Conservation (phyloP, 208 protist genomes). For the Blastocrithidia nonstop region DNA sequence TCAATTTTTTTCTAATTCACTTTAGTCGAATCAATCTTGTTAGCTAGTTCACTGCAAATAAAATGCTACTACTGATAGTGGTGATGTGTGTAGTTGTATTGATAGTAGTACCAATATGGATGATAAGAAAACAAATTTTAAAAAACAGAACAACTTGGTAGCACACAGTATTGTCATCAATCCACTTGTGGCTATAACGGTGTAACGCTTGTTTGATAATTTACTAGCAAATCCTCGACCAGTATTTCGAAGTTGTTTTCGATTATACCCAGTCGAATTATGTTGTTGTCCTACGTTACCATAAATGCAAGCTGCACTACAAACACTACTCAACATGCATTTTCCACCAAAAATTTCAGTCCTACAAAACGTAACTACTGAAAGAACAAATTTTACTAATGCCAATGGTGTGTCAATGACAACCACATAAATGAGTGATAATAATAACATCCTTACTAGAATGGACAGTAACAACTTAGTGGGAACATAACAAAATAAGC, state of each 20-base stretch:
- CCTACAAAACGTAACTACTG: not conserved
- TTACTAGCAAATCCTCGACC: constrained; percentile 31
- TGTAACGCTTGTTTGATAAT: constrained; percentile 61
- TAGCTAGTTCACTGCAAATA: too few relatives aligned
- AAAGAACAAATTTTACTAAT: too few relatives aligned
- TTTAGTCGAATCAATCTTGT: too few relatives aligned
- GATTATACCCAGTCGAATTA: constrained; percentile 56
- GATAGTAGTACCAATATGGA: not conserved
- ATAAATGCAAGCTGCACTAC: constrained; percentile 53
- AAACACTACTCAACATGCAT: constrained; percentile 21
- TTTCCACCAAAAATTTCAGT: constrained; percentile 14
- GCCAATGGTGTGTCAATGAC: too few relatives aligned
- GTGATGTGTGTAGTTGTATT: not conserved
- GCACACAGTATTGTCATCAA: constrained; percentile 59
- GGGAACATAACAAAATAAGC: too few relatives aligned
- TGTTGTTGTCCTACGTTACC: constrained; percentile 65
- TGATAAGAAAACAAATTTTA: constrained; percentile 4
- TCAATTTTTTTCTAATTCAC: too few relatives aligned
- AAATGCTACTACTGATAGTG: too few relatives aligned
- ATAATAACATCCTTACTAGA: not conserved
- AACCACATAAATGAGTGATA: not conserved
- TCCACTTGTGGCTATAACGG: constrained; percentile 45
- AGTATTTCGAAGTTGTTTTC: constrained; percentile 63
- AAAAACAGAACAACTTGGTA: not conserved
- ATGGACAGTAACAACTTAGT: too few relatives aligned